A percentile compares a stretch with the other conserved stretches of the same genome.
Evolutionary conservation across 2,329 filamentous ascomycete genomes (phyloP).

Genomic region (Lanzia echinophila): DNA sequence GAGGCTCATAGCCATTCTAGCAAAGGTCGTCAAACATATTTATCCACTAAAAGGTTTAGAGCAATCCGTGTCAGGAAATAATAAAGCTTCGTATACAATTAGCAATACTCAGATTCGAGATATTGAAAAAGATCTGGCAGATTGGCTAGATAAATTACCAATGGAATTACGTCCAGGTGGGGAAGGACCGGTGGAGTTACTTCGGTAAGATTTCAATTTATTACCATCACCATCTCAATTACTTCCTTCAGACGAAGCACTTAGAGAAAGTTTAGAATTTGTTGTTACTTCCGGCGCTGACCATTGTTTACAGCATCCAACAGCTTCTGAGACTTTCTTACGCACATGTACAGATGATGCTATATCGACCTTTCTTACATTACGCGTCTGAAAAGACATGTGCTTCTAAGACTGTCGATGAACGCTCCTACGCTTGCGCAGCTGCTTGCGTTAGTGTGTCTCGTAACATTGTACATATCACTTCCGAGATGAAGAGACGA

Average conservation of each 20-base stretch:
- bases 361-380: slow-evolving; percentile 78
- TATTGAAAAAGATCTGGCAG: slow-evolving; percentile 56
- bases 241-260: neutral
- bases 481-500: slow-evolving; percentile 68
- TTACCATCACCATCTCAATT: neutral
- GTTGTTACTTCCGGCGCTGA: slow-evolving; percentile 15
- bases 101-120: slow-evolving; percentile 57
- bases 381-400: slow-evolving; percentile 64
- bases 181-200: slow-evolving; percentile 66
- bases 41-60: slow-evolving; percentile 56
- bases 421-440: slow-evolving; percentile 69
- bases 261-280: neutral
- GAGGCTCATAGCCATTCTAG: slow-evolving; percentile 55
- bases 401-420: slow-evolving; percentile 55
- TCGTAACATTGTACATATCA: slow-evolving; percentile 72
- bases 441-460: slow-evolving; percentile 54
- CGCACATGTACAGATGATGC: slow-evolving; percentile 73
- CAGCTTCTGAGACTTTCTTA: slow-evolving; percentile 74
- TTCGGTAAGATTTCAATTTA: slow-evolving; percentile 56
- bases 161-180: slow-evolving; percentile 71
- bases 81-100: slow-evolving; percentile 49
- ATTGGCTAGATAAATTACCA: slow-evolving; percentile 63
- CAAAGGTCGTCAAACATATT: slow-evolving; percentile 57
- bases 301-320: slow-evolving; percentile 44
- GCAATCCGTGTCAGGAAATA: slow-evolving; percentile 33